phyloP scores from a whole-genome alignment of 2,329 filamentous ascomycete genomes.

The Aspergillus bombycis region DNA sequence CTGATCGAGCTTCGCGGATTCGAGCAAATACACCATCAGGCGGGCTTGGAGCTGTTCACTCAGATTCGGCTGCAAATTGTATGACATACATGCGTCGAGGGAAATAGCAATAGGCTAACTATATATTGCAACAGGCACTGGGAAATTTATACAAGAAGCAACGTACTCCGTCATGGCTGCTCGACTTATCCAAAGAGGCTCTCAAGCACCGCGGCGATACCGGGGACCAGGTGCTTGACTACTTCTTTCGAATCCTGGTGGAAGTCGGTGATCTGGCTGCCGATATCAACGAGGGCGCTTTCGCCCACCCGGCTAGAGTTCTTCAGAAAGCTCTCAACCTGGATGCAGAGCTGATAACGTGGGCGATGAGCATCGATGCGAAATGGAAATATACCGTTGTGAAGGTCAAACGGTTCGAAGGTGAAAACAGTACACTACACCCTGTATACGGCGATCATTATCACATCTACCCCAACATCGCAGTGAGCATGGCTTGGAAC shows the following conservation, averaged over 20 bases:
- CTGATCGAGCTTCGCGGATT: slow-evolving; percentile 20
- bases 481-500: slow-evolving; percentile 26
- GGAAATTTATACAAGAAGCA: slow-evolving; percentile 17
- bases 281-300: background rate
- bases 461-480: slow-evolving; percentile 24
- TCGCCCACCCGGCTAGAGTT: background rate
- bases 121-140: slow-evolving; percentile 6
- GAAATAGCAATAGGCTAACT: background rate
- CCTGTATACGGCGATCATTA: slow-evolving; percentile 19
- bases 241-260: slow-evolving; percentile 17
- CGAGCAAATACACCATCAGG: slow-evolving; percentile 11
- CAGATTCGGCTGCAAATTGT: slow-evolving; percentile 15
- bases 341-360: slow-evolving; percentile 17
- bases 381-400: slow-evolving; percentile 18
- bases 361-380: slow-evolving; percentile 18
- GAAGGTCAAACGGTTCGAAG: background rate
- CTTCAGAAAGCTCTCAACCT: slow-evolving; percentile 17
- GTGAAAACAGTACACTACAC: background rate
- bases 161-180: slow-evolving; percentile 11
- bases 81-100: background rate
- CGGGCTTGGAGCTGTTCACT: slow-evolving; percentile 15
- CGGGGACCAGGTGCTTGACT: slow-evolving; percentile 6
- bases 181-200: slow-evolving; percentile 13
- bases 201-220: slow-evolving; percentile 5
- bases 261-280: slow-evolving; percentile 18